Conservation (phyloP, 176 grass and related monocot species). For the Hsuehochloa calcarea region DNA sequence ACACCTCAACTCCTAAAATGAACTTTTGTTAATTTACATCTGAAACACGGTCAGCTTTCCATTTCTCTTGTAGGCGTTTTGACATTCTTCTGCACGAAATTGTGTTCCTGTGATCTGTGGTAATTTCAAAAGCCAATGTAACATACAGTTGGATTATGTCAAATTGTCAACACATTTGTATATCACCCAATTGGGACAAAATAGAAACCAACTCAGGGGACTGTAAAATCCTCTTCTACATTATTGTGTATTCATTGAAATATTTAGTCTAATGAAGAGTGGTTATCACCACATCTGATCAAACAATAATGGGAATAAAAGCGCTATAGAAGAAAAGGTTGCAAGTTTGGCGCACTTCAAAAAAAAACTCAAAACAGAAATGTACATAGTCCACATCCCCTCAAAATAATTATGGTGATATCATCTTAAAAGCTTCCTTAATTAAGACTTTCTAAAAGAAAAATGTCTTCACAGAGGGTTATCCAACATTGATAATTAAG, state of each 20-base stretch:
- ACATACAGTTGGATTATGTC: background rate
- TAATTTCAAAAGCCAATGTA: conserved; percentile 9
- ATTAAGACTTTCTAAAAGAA: background rate
- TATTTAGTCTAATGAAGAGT: background rate
- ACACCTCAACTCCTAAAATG: background rate
- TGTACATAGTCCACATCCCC: background rate
- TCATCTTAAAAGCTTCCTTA: background rate
- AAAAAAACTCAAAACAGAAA: background rate
- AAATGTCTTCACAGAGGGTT: background rate
- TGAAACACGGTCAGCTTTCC: conserved; percentile 26
- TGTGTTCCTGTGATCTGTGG: conserved; percentile 26
- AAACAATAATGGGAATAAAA: background rate
- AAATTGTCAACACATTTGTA: background rate
- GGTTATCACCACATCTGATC: background rate
- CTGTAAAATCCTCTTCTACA: background rate
- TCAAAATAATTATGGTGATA: background rate
- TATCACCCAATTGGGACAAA: background rate
- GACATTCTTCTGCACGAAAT: conserved; percentile 48
- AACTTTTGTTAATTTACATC: conserved; percentile 26
- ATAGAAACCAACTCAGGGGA: background rate
- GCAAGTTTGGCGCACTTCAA: background rate
- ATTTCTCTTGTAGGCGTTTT: conserved; percentile 51
- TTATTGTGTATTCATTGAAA: background rate
- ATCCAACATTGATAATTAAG: background rate
- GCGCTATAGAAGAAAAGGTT: background rate